Conservation (phyloP, 2,329 filamentous ascomycete genomes). For the Venturiaceae sp. region DNA sequence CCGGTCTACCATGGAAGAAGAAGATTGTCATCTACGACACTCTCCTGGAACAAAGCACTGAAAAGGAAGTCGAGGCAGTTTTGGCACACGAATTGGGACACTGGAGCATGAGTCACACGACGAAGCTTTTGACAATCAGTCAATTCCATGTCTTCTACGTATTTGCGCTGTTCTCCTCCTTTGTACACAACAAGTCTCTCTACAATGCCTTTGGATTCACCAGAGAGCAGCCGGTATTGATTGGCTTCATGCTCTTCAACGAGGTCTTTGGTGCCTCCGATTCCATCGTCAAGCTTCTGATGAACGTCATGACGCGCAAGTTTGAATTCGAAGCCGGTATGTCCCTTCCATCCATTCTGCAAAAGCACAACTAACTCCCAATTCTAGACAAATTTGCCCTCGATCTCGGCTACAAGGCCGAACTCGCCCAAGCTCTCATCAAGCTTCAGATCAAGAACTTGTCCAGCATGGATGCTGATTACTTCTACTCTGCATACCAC, state of each 20-base stretch:
- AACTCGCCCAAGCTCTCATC: conserved; percentile 81
- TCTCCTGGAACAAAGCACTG: conserved; percentile 86
- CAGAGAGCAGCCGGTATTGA: conserved; percentile 77
- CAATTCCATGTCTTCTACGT: conserved; percentile 93
- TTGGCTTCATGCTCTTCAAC: conserved; percentile 95
- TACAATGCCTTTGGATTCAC: conserved; percentile 88
- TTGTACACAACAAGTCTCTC: conserved; percentile 88
- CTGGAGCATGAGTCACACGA: conserved; percentile 94
- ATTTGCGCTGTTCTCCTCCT: conserved; percentile 91
- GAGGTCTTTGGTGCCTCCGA: conserved; percentile 94
- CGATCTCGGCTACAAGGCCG: conserved; percentile 69
- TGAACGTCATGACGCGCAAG: conserved; percentile 90
- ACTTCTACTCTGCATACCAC: conserved; percentile 97
- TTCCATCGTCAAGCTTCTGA: conserved; percentile 83
- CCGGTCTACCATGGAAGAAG: conserved; percentile 98
- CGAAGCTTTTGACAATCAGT: conserved; percentile 70
- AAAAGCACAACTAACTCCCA: conserved; percentile 12
- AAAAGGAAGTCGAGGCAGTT: conserved; percentile 88
- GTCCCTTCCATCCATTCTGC: conserved; percentile 13
- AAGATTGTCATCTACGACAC: conserved; percentile 99
- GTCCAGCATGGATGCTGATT: conserved; percentile 97
- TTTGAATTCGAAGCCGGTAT: conserved; percentile 90
- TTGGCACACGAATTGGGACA: conserved; percentile 93
- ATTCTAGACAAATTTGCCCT: conserved; percentile 67
- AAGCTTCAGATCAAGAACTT: conserved; percentile 98